These are phyloP conservation scores for Canariomyces notabilis DNA, from an alignment of 2,329 filamentous ascomycete species.

Conservation along the genomic window DNA sequence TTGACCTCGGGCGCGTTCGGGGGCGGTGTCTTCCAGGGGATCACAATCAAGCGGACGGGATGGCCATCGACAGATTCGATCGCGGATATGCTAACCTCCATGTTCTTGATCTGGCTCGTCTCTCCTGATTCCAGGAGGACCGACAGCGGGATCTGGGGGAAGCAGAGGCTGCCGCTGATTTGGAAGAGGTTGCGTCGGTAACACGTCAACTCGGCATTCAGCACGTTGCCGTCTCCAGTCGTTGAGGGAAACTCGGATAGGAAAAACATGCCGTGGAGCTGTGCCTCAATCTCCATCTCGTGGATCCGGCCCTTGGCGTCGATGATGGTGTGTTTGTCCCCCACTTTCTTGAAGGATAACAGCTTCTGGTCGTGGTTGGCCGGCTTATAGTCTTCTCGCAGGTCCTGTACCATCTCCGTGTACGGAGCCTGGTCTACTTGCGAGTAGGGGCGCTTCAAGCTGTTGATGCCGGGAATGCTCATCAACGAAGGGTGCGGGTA, in stretches of 20 bases:
- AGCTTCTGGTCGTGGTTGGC: constrained; percentile 59
- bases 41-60: constrained; percentile 86
- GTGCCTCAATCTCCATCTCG: constrained; percentile 60
- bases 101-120: constrained; percentile 72
- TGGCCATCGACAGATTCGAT: constrained; percentile 94
- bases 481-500: constrained; percentile 43
- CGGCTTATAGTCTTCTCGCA: constrained; percentile 55
- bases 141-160: constrained; percentile 58
- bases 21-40: constrained; percentile 94
- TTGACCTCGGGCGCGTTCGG: constrained; percentile 66
- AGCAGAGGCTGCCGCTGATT: constrained; percentile 62
- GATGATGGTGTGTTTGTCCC: constrained; percentile 56
- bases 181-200: constrained; percentile 95
- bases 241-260: constrained; percentile 72
- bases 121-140: constrained; percentile 81
- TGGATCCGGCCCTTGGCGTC: constrained; percentile 56
- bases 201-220: constrained; percentile 83
- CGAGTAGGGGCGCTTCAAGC: constrained; percentile 53
- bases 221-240: constrained; percentile 49
- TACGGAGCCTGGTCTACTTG: constrained; percentile 50
- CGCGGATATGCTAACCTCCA: constrained; percentile 84
- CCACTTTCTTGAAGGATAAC: constrained; percentile 51
- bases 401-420: constrained; percentile 57
- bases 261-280: constrained; percentile 87
- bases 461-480: constrained; percentile 45